phyloP scores from a whole-genome alignment of 805 yeast genomes.

The Yamadazyma sp. region DNA sequence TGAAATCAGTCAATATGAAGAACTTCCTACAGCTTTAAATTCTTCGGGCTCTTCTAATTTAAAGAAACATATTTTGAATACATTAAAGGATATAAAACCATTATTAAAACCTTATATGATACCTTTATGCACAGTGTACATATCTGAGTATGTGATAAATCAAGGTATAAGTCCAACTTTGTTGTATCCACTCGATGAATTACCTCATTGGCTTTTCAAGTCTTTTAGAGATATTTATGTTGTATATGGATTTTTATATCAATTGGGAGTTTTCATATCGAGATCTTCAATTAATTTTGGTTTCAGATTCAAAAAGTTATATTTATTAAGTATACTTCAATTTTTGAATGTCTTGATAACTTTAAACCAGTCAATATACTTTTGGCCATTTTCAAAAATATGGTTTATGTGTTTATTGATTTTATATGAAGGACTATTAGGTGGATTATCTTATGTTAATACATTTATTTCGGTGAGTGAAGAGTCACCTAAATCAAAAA shows the following conservation, averaged over 20 bases:
- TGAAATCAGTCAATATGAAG: constrained; percentile 5
- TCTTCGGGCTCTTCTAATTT: not conserved
- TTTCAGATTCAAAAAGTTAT: constrained; percentile 55
- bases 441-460: constrained; percentile 88
- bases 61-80: constrained; percentile 17
- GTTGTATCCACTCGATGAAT: constrained; percentile 65
- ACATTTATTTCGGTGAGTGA: constrained; percentile 80
- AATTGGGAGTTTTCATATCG: constrained; percentile 88
- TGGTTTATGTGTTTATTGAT: constrained; percentile 61
- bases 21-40: constrained; percentile 2
- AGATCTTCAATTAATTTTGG: constrained; percentile 73
- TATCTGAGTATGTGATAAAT: constrained; percentile 83
- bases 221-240: constrained; percentile 85
- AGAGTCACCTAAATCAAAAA: constrained; percentile 33
- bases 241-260: constrained; percentile 85
- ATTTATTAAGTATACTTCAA: constrained; percentile 67
- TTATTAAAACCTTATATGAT: constrained; percentile 69
- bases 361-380: constrained; percentile 60
- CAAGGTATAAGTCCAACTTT: constrained; percentile 91
- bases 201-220: constrained; percentile 57
- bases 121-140: constrained; percentile 79
- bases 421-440: constrained; percentile 85
- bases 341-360: constrained; percentile 56
- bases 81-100: constrained; percentile 32
- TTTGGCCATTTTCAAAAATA: constrained; percentile 54